These are phyloP conservation scores for Candida pseudoglaebosa DNA, from an alignment of 805 yeast species.

Conservation along the genomic window DNA sequence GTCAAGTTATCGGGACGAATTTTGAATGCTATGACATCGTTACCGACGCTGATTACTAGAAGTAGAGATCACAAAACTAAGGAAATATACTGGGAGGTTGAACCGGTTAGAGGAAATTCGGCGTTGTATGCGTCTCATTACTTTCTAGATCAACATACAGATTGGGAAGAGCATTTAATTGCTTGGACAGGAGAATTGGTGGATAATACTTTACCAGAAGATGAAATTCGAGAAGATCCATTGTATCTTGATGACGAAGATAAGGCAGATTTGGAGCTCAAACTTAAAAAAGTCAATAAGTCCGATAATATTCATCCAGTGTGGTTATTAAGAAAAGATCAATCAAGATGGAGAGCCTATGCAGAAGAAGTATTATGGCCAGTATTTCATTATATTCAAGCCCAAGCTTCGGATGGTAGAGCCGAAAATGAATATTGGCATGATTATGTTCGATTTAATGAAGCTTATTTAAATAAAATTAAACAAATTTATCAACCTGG, in stretches of 20 bases:
- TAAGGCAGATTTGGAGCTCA: slow-evolving; percentile 45
- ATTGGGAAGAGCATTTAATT: slow-evolving; percentile 84
- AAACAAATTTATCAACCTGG: slow-evolving; percentile 76
- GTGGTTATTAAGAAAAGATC: slow-evolving; percentile 80
- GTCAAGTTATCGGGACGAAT: slow-evolving; percentile 59
- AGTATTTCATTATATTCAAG: slow-evolving; percentile 86
- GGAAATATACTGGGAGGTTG: slow-evolving; percentile 51
- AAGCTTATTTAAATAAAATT: slow-evolving; percentile 80
- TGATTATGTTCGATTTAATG: slow-evolving; percentile 87
- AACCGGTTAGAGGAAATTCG: slow-evolving; percentile 73
- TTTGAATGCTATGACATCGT: slow-evolving; percentile 60
- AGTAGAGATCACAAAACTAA: slow-evolving; percentile 26
- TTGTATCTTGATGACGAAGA: slow-evolving; percentile 55
- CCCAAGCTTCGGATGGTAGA: slow-evolving; percentile 64
- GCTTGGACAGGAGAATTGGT: slow-evolving; percentile 95
- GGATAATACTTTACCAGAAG: slow-evolving; percentile 36
- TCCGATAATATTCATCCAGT: slow-evolving; percentile 71
- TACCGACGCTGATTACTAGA: slow-evolving; percentile 59
- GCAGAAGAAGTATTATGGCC: slow-evolving; percentile 95
- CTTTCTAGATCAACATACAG: slow-evolving; percentile 57
- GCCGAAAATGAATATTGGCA: slow-evolving; percentile 74
- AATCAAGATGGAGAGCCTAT: slow-evolving; percentile 79
- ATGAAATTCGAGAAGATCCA: slow-evolving; percentile 45
- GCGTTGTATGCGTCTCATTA: slow-evolving; percentile 76
- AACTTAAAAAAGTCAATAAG: slow-evolving; percentile 43